phyloP scores from a whole-genome alignment of 305 asterid genomes.

The Andrographis paniculata region DNA sequence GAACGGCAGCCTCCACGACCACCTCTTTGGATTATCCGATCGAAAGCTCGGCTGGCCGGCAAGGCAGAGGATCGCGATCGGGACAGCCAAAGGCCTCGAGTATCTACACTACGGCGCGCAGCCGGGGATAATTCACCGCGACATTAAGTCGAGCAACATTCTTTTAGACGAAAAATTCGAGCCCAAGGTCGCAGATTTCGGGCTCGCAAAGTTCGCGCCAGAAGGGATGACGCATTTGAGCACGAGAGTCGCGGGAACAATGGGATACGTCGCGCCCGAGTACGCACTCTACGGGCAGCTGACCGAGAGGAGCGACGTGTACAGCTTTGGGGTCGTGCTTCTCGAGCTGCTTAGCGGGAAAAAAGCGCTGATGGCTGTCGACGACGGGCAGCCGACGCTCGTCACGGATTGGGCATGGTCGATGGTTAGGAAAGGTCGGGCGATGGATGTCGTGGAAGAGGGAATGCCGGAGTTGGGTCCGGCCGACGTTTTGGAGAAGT shows the following conservation, averaged over 20 bases:
- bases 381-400: constrained; percentile 32
- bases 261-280: constrained; percentile 63
- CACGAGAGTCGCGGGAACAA: constrained; percentile 60
- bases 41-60: constrained; percentile 43
- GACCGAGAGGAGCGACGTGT: constrained; percentile 52
- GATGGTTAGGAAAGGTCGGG: constrained; percentile 38
- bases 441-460: constrained; percentile 36
- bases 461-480: constrained; percentile 39
- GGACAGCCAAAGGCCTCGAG: constrained; percentile 46
- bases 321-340: constrained; percentile 55
- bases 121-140: constrained; percentile 49
- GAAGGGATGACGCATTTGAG: constrained; percentile 59
- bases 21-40: constrained; percentile 30
- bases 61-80: constrained; percentile 41
- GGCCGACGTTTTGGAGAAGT: constrained; percentile 40
- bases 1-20: constrained; percentile 54
- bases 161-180: constrained; percentile 48
- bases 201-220: constrained; percentile 49
- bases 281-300: constrained; percentile 54
- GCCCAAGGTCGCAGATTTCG: constrained; percentile 58
- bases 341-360: constrained; percentile 56
- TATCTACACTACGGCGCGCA: constrained; percentile 49
- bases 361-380: constrained; percentile 33
- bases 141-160: constrained; percentile 53
- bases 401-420: constrained; percentile 63